Evolutionary conservation across 805 yeast genomes (phyloP), one percentile per base, ranked within the genome.

Genomic region (Cyberlindnera samutprakarnensis): DNA sequence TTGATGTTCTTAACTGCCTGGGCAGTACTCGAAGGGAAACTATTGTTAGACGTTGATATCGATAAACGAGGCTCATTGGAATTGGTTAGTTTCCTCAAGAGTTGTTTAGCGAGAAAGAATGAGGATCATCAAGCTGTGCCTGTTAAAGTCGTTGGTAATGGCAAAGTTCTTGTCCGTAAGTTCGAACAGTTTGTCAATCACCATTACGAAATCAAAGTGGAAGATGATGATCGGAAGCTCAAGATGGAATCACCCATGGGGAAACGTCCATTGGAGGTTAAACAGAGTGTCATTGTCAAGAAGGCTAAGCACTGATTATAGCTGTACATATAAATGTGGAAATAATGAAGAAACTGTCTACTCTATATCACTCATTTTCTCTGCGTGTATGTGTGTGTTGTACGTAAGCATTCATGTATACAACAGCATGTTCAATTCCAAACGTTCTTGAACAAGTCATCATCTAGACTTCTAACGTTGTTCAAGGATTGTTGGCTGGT

Each of bases 361-460:
- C n/a, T n/a, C n/a, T n/a, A n/a, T n/a, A n/a, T n/a, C n/a, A n/a
- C n/a, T n/a, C n/a, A n/a, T n/a, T n/a, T n/a, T n/a, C n/a, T n/a
- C n/a, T n/a, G n/a, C n/a, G n/a, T n/a, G n/a, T n/a, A n/a, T n/a
- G n/a, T n/a, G n/a, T n/a, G n/a, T n/a, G n/a, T n/a, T n/a, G n/a
- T n/a, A n/a, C n/a, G n/a, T n/a, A n/a, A n/a, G n/a, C n/a, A n/a
- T n/a, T n/a, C n/a, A n/a, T n/a, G n/a, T n/a, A n/a, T n/a, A n/a
- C n/a, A n/a, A n/a, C n/a, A n/a, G 8, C 12, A 25, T 25, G 12
- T 23, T 24, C 49, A 73, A 32, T 62, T 61, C 86, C 86, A 78
- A 4, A 77, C 84, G 47, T 78, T 78, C 45, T 76, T 77, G 59
- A 76, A 77, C 40, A 78, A 57, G 33, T 78, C 85, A 47, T 75